Evolutionary conservation across 148 eudicot species (phyloP).

Genomic region (Linanthus parryae): DNA sequence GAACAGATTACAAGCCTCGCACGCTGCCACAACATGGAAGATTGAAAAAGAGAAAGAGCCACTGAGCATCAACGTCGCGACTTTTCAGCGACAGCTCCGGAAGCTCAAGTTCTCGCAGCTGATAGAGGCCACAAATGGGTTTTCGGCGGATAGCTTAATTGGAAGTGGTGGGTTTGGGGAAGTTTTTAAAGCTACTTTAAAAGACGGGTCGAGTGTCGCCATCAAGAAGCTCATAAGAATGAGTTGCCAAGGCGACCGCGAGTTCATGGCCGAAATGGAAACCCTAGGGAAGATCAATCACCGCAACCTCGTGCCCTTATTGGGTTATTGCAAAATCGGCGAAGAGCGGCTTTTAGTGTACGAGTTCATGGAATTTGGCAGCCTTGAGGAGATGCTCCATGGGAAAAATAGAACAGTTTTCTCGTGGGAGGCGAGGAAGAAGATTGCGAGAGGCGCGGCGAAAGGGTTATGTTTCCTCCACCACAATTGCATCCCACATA

Average conservation of each 20-base stretch:
- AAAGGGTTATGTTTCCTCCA: conserved; percentile 92
- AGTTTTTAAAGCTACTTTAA: conserved; percentile 85
- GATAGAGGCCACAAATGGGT: conserved; percentile 92
- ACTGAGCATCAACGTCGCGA: conserved; percentile 91
- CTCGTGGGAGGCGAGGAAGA: conserved; percentile 83
- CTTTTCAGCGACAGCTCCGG: conserved; percentile 76
- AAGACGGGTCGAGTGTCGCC: conserved; percentile 93
- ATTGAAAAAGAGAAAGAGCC: conserved; percentile 95
- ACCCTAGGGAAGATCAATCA: conserved; percentile 94
- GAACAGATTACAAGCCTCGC: conserved; percentile 47
- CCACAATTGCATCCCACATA: conserved; percentile 97
- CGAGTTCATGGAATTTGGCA: conserved; percentile 83
- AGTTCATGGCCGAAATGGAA: conserved; percentile 98
- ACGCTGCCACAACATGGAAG: conserved; percentile 88
- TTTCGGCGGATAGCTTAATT: conserved; percentile 84
- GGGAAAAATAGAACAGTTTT: conserved; percentile 35
- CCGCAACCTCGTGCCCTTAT: conserved; percentile 75
- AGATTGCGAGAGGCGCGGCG: conserved; percentile 90
- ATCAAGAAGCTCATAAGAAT: conserved; percentile 79
- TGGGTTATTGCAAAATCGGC: conserved; percentile 90
- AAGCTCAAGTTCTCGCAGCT: conserved; percentile 89
- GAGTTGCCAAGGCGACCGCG: conserved; percentile 92
- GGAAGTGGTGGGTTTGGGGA: conserved; percentile 97
- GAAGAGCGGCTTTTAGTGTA: conserved; percentile 92
- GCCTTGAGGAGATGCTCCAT: conserved; percentile 93